These are phyloP conservation scores for Aspergillus ochraceoroseus DNA, from an alignment of 2,329 filamentous ascomycete genomes.

Conservation along the genomic window DNA sequence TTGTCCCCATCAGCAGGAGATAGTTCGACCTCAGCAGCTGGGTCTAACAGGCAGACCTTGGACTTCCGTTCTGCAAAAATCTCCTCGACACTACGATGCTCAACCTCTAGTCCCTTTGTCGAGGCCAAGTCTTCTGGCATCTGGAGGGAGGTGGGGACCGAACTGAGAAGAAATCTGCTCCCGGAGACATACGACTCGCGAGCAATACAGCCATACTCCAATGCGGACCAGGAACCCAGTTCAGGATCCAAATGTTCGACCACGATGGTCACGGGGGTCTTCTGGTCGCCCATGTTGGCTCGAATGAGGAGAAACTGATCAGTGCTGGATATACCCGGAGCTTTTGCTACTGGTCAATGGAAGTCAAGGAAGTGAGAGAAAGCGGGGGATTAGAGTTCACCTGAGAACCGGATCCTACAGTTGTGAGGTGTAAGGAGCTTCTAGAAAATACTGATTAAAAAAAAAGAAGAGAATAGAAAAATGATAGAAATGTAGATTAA, in stretches of 20 bases:
- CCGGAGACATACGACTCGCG: conserved; percentile 65
- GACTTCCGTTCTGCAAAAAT: conserved; percentile 68
- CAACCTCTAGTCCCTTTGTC: conserved; percentile 61
- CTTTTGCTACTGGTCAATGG: conserved; percentile 4
- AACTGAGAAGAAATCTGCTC: conserved; percentile 74
- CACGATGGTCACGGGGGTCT: conserved; percentile 67
- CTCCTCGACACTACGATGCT: conserved; percentile 73
- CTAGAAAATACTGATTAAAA: too few species aligned
- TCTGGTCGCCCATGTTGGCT: conserved; percentile 25
- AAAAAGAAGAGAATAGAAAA: too few species aligned
- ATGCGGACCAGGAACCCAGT: conserved; percentile 85
- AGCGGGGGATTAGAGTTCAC: conserved; percentile 6
- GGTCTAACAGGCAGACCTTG: conserved; percentile 83
- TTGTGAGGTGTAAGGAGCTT: too few species aligned
- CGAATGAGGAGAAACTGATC: background rate
- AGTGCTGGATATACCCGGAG: background rate
- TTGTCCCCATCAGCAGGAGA: conserved; percentile 72
- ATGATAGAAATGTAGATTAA: too few species aligned
- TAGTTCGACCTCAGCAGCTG: conserved; percentile 73
- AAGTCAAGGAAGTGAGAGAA: conserved; percentile 1
- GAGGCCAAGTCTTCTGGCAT: conserved; percentile 57
- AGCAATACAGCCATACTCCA: conserved; percentile 88
- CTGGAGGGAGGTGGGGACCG: conserved; percentile 63
- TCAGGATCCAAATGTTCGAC: conserved; percentile 96
- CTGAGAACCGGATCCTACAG: background rate